Conservation (phyloP, 768 basidiomycete species). For the Lanmaoa rubissima region DNA sequence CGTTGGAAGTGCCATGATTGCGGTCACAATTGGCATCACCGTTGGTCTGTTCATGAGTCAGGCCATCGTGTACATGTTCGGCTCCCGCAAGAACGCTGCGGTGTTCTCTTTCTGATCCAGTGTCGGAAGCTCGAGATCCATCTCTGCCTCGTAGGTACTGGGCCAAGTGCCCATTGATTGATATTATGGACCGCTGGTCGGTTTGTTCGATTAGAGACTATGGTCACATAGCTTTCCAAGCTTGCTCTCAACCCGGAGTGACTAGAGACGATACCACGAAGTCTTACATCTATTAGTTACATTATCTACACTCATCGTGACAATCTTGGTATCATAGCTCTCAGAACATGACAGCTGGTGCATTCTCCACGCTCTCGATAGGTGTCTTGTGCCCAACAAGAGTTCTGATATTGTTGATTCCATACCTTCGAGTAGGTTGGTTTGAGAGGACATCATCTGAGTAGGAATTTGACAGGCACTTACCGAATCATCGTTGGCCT, state of each 20-base stretch:
- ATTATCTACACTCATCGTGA: not conserved
- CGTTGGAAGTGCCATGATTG: conserved; percentile 83
- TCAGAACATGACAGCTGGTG: conserved; percentile 89
- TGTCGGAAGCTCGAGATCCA: not conserved
- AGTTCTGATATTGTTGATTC: conserved; percentile 95
- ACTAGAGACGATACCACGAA: not conserved
- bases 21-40: conserved; percentile 89
- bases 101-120: conserved; percentile 71
- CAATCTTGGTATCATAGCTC: conserved; percentile 10
- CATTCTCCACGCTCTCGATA: conserved; percentile 83
- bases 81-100: conserved; percentile 77
- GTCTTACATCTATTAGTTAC: conserved; percentile 5
- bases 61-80: conserved; percentile 84
- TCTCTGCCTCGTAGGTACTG: not conserved
- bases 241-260: not conserved
- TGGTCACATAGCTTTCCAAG: not conserved
- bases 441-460: conserved; percentile 1
- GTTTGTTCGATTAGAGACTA: not conserved
- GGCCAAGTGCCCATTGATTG: not conserved
- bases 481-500: conserved; percentile 98
- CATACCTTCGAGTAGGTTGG: conserved; percentile 58
- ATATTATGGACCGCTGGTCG: conserved; percentile 5
- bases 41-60: conserved; percentile 89
- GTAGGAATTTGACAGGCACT: conserved; percentile 22
- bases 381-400: conserved; percentile 97